Evolutionary conservation across 805 yeast species (phyloP), one percentile per base, ranked within the genome.

Genomic region (Cyberlindnera xishuangbannaensis): DNA sequence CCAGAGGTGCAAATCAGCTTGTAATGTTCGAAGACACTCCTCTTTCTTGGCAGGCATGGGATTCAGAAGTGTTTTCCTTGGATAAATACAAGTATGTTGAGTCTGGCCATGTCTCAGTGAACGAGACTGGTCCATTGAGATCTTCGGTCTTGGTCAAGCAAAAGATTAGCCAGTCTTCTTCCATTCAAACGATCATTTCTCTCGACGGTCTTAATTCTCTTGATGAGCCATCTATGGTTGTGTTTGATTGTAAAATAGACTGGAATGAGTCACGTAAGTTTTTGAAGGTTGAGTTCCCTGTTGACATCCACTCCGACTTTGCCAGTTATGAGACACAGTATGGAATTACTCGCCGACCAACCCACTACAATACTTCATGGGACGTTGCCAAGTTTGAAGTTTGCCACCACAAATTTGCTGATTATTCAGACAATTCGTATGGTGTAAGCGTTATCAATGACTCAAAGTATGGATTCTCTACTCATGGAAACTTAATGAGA

Each of bases 311-410:
- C 45, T 69, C 74, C 25, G 92, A 88, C 15, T 68, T 52, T 34
- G 97, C 96, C 2, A 75, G 78, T 37, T 92, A 85, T 56, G 98
- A 90, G 58, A 87, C 97, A 2, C 95, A 88, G 56, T 90, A 84
- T 59, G 98, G 98, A 34, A 60, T 83, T 28, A 90, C 95, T 6
- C 78, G 73, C 50, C 75, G 97, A 45, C 95, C 97, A 30, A 90
- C 97, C 0, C 97, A 90, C 59, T 90, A 68, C 63, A 92, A 90
- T 56, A 90, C 98, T 1, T 66, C 85, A 1, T 90, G 97, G 97
- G 98, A 90, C 51, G 81, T 82, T 21, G 97, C 97, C 37, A 88
- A 87, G 56, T 90, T 90, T 58, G 98, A 90, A 60, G 95, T 87
- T 9, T 84, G 95, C 51, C 86, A 83, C 51, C 98, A 92, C 58